Evolutionary conservation across 2,329 filamentous ascomycete genomes (phyloP), one percentile per base, ranked within the genome.

Genomic region (Aspergillus hortae): DNA sequence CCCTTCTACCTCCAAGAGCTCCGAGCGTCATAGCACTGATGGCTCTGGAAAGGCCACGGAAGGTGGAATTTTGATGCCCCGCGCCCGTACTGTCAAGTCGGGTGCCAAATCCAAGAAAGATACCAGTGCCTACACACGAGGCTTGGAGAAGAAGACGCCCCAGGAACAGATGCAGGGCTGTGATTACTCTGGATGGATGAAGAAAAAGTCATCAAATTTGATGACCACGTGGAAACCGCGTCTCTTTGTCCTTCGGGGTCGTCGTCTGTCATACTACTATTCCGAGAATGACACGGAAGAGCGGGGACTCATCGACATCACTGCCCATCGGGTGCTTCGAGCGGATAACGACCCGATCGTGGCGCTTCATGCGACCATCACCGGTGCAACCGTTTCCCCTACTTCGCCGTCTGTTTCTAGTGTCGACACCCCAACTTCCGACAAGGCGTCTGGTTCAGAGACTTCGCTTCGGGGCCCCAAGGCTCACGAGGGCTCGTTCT

Each of bases 151-250:
- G 71, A 88, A 92, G 54, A 76, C 83, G 0, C 94, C 94, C 0
- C 79, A 85, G 50, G 90, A 96, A 67, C 91, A 92, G 55, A 94
- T 96, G 72, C 77, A 85, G 56, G 85, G 84, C 55, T 92, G 90
- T 50, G 92, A 99, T 66, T 97, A 96, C 69, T 92, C 87, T 64
- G 94, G 94, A 1, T 99, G 94, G 94, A 99, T 99, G 94, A 97
- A 94, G 79, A 99, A 99, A 80, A 92, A 95, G 73, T 96, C 90
- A 54, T 92, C 90, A 1, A 94, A 92, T 64, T 78, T 97, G 32
- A 96, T 99, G 87, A 91, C 91, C 2, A 96, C 92, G 1, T 99
- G 94, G 94, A 99, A 97, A 67, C 89, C 92, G 11, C 86, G 94
- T 11, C 80, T 97, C n/a, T 99, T 99, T 66, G 87, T 99, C 6